Conservation (phyloP, 768 basidiomycete genomes). For the Plicaturopsis crispa region DNA sequence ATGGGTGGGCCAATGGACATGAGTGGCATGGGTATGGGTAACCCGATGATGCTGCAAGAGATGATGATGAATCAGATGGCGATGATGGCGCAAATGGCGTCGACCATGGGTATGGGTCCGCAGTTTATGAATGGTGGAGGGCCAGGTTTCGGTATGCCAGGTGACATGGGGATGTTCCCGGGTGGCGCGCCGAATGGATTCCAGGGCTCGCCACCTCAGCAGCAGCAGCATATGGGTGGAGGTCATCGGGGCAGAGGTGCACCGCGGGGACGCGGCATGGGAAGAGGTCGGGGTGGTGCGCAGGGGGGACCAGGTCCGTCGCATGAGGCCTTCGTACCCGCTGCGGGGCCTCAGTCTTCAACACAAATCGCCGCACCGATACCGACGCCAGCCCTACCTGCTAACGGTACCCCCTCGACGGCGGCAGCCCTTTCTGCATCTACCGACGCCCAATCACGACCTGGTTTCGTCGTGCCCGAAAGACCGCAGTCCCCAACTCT, state of each 20-base stretch:
- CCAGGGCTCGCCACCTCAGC: slow-evolving; percentile 4
- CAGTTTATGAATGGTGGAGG: slow-evolving; percentile 47
- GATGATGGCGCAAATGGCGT: slow-evolving; percentile 89
- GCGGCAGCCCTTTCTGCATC: too few relatives aligned
- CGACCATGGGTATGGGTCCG: slow-evolving; percentile 72
- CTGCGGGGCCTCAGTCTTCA: slow-evolving; percentile 10
- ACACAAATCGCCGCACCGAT: slow-evolving; percentile 6
- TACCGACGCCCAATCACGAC: slow-evolving; percentile 18
- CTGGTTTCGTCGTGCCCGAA: slow-evolving; percentile 56
- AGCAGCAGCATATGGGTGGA: slow-evolving; percentile 36
- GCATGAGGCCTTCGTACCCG: slow-evolving; percentile 22
- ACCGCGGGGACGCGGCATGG: not conserved
- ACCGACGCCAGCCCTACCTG: slow-evolving; percentile 13
- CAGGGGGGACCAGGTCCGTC: slow-evolving; percentile 22
- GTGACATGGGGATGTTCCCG: slow-evolving; percentile 43
- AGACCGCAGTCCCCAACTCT: slow-evolving; percentile 83
- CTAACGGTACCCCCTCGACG: slow-evolving; percentile 17
- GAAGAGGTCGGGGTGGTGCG: not conserved
- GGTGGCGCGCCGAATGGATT: slow-evolving; percentile 29
- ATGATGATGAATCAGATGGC: slow-evolving; percentile 92
- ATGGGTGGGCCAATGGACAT: slow-evolving; percentile 56
- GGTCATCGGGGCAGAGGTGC: slow-evolving; percentile 42
- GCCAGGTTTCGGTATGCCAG: slow-evolving; percentile 49
- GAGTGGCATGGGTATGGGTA: slow-evolving; percentile 51
- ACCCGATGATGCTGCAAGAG: slow-evolving; percentile 73